Evolutionary conservation across 108 stramenopile genomes (phyloP).

Genomic region (Cylindrotheca closterium): DNA sequence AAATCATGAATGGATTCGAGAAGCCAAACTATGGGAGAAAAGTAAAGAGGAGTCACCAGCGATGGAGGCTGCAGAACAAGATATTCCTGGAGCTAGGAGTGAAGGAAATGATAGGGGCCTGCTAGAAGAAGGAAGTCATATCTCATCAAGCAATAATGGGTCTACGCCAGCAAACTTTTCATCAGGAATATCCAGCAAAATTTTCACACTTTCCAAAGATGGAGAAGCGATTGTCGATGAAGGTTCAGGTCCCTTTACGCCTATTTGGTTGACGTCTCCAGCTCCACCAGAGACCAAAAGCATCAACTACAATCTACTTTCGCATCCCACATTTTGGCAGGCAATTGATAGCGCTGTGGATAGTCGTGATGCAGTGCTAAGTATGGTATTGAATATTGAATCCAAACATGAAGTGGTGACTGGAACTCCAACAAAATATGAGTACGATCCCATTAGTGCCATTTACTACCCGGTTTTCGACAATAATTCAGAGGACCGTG

Average conservation of each 20-base stretch:
- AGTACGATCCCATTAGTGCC: background rate
- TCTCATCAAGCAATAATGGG: background rate
- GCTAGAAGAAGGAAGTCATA: background rate
- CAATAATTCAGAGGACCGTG: background rate
- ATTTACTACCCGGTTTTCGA: constrained; percentile 5
- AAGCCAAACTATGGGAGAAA: background rate
- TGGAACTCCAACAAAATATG: background rate
- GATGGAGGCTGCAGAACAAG: too few species aligned
- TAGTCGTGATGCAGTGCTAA: background rate
- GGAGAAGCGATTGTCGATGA: background rate
- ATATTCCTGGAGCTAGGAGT: too few species aligned
- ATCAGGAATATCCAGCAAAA: background rate
- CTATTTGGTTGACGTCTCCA: constrained; percentile 1
- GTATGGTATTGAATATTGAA: background rate
- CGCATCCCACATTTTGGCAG: constrained; percentile 1
- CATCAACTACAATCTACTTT: constrained; percentile 5
- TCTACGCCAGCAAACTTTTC: background rate
- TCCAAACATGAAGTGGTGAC: background rate
- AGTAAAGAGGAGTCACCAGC: background rate
- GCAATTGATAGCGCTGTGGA: constrained; percentile 1
- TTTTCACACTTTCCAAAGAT: background rate
- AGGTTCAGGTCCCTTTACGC: constrained; percentile 1
- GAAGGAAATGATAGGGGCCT: background rate
- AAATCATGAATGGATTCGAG: constrained; percentile 15
- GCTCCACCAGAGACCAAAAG: background rate